Conservation (phyloP, 148 eudicot species). For the Dianthus caryophyllus region DNA sequence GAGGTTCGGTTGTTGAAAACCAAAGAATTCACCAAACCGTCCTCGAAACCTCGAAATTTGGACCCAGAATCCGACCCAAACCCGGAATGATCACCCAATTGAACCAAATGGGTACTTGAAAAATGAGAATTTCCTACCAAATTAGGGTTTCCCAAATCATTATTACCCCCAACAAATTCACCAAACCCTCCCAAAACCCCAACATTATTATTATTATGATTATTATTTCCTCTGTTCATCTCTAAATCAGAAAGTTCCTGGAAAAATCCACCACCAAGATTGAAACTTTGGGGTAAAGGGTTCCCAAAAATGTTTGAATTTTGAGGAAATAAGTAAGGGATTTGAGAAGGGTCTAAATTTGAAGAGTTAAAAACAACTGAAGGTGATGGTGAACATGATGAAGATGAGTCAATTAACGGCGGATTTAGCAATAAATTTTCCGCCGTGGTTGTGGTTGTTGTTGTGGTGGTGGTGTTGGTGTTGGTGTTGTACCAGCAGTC, state of each 20-base stretch:
- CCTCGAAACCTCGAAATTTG: conserved; percentile 42
- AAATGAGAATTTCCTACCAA: conserved; percentile 41
- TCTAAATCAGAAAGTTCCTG: conserved; percentile 24
- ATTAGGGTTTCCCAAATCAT: conserved; percentile 40
- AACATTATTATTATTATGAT: background rate
- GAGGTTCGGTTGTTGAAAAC: conserved; percentile 47
- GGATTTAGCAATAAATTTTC: conserved; percentile 40
- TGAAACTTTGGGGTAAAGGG: conserved; percentile 38
- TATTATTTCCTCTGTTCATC: conserved; percentile 31
- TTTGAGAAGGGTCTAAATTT: conserved; percentile 43
- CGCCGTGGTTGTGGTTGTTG: conserved; percentile 9
- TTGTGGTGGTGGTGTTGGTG: conserved; percentile 15
- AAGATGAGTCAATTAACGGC: conserved; percentile 50
- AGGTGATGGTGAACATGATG: conserved; percentile 70
- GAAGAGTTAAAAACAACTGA: conserved; percentile 48
- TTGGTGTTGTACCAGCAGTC: conserved; percentile 55
- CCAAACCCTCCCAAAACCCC: conserved; percentile 37
- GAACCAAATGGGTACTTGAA: conserved; percentile 38
- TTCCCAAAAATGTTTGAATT: conserved; percentile 30
- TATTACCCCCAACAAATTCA: conserved; percentile 35
- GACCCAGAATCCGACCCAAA: conserved; percentile 19
- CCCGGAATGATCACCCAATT: conserved; percentile 33
- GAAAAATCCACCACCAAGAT: conserved; percentile 40
- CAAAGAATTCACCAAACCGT: conserved; percentile 39
- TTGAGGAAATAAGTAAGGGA: conserved; percentile 36